Evolutionary conservation across 2,329 filamentous ascomycete species (phyloP).

Genomic region (Pseudomassariella vexata): DNA sequence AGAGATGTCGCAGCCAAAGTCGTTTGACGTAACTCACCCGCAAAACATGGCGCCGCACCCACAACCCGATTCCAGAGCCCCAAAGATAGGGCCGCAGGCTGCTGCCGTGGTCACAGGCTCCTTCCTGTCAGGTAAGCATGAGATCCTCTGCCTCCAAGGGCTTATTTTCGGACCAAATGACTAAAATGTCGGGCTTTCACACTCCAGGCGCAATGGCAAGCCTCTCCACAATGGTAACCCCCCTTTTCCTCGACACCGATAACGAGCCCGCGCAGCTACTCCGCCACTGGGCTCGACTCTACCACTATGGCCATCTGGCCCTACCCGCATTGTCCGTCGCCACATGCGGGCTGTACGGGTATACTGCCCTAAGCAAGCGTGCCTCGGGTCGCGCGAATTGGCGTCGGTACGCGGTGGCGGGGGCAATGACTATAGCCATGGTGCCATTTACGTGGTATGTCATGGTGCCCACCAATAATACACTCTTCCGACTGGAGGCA

Average conservation of each 20-base stretch:
- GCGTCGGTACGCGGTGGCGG: slow-evolving; percentile 12
- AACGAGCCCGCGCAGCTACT: slow-evolving; percentile 17
- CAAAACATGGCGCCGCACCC: no score
- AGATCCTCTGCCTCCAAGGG: no score
- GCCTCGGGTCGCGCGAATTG: slow-evolving; percentile 18
- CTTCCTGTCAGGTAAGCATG: no score
- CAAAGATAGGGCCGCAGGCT: no score
- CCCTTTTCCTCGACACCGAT: slow-evolving; percentile 24
- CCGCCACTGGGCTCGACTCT: slow-evolving; percentile 25
- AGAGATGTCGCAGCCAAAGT: no score
- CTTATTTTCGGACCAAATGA: no score
- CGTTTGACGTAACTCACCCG: no score
- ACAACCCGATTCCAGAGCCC: no score
- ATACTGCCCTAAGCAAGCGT: slow-evolving; percentile 1
- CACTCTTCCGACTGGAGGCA: slow-evolving; percentile 17
- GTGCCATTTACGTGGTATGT: slow-evolving; percentile 30
- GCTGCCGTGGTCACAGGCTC: no score
- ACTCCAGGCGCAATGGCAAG: slow-evolving; percentile 9
- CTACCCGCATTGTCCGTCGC: slow-evolving; percentile 22
- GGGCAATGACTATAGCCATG: slow-evolving; percentile 21
- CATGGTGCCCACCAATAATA: slow-evolving; percentile 28
- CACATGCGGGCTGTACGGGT: neutral
- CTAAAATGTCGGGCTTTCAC: no score
- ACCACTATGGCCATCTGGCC: slow-evolving; percentile 24
- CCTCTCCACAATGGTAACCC: slow-evolving; percentile 21